These are phyloP conservation scores for Candida ipomoeae DNA, from an alignment of 805 yeast genomes.

Conservation along the genomic window DNA sequence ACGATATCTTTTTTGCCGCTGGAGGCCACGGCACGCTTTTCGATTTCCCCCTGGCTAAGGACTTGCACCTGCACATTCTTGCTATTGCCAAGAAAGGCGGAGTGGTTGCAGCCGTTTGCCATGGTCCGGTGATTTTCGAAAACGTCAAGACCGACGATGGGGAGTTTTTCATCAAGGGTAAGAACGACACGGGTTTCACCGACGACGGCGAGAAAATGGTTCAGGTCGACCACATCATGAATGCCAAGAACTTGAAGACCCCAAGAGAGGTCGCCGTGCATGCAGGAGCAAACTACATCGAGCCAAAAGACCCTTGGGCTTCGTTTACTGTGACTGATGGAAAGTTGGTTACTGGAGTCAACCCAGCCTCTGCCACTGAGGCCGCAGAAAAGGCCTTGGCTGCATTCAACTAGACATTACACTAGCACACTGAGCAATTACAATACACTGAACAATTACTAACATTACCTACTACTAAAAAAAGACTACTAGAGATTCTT, in stretches of 20 bases:
- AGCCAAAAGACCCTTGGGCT: slow-evolving; percentile 51
- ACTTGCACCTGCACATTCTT: slow-evolving; percentile 43
- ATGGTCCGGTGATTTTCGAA: slow-evolving; percentile 59
- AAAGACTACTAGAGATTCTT: no score
- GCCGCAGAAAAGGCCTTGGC: slow-evolving; percentile 39
- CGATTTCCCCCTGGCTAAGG: slow-evolving; percentile 53
- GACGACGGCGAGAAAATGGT: slow-evolving; percentile 45
- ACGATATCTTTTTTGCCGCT: slow-evolving; percentile 53
- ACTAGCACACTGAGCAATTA: no score
- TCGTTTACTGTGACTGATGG: slow-evolving; percentile 52
- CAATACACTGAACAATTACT: no score
- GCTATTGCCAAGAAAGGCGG: slow-evolving; percentile 50
- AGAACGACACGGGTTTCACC: slow-evolving; percentile 60
- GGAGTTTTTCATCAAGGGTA: slow-evolving; percentile 46
- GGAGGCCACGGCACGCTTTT: slow-evolving; percentile 64
- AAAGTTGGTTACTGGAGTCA: slow-evolving; percentile 57
- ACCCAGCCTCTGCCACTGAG: slow-evolving; percentile 53
- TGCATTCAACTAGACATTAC: background rate
- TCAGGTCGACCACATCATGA: slow-evolving; percentile 20
- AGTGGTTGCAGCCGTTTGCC: slow-evolving; percentile 62
- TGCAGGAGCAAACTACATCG: slow-evolving; percentile 40
- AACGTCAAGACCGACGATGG: slow-evolving; percentile 39
- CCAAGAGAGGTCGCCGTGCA: slow-evolving; percentile 35
- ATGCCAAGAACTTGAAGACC: slow-evolving; percentile 25
- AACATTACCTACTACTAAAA: no score